These are phyloP conservation scores for Lactarius vividus DNA, from an alignment of 768 basidiomycete genomes.

Conservation along the genomic window DNA sequence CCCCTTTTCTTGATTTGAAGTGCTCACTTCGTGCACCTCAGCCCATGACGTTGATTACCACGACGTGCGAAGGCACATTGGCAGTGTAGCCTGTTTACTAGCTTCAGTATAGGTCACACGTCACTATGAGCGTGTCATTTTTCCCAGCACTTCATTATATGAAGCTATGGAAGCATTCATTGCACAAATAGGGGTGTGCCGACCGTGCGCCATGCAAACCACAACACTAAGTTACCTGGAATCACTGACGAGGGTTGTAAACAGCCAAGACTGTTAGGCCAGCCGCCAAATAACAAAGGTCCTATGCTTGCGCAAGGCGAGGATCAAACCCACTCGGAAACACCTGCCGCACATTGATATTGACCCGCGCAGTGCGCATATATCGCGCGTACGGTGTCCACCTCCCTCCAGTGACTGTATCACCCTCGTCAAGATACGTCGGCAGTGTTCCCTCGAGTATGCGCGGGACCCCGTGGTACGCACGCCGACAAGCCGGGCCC, in stretches of 20 bases:
- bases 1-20: not conserved
- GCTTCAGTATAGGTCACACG: conserved; percentile 6
- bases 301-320: conserved; percentile 4
- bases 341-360: conserved; percentile 89
- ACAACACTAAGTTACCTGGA: not conserved
- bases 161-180: not conserved
- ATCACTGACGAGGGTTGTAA: not conserved
- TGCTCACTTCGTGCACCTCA: conserved; percentile 36
- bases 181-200: not conserved
- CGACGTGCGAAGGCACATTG: conserved; percentile 84
- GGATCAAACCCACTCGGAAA: conserved; percentile 69
- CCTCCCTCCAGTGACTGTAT: conserved; percentile 32
- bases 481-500: conserved; percentile 76
- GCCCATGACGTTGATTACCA: conserved; percentile 98
- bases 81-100: conserved; percentile 68
- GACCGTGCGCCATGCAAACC: not conserved
- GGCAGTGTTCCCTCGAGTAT: conserved; percentile 83
- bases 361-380: conserved; percentile 70
- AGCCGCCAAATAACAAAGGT: not conserved
- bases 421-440: conserved; percentile 42
- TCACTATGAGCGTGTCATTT: not conserved
- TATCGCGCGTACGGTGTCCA: conserved; percentile 68
- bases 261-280: not conserved
- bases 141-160: not conserved
- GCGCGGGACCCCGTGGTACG: conserved; percentile 93